phyloP scores from a whole-genome alignment of 75 land plant genomes.

The Ceratopteris richardii region DNA sequence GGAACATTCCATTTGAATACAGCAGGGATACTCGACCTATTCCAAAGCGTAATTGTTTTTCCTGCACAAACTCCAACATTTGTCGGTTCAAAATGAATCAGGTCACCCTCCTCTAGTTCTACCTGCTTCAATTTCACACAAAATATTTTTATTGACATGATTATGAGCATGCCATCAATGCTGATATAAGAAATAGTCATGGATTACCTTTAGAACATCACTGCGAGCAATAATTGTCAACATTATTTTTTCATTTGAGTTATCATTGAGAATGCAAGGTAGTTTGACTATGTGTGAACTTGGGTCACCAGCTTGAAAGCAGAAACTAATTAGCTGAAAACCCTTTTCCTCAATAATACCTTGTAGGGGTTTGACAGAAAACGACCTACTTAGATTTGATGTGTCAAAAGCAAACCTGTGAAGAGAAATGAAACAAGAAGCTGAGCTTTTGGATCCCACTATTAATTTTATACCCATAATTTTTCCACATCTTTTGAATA shows the following conservation, averaged over 20 bases:
- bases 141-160: not conserved
- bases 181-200: too few relatives aligned
- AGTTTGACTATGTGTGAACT: slow-evolving; percentile 11
- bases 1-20: slow-evolving; percentile 22
- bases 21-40: slow-evolving; percentile 17
- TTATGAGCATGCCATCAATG: too few relatives aligned
- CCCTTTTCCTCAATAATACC: slow-evolving; percentile 23
- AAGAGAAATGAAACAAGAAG: not conserved
- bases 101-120: slow-evolving; percentile 13
- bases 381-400: slow-evolving; percentile 14
- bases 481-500: too few relatives aligned
- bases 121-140: slow-evolving; percentile 14
- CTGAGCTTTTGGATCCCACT: too few relatives aligned
- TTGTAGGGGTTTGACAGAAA: slow-evolving; percentile 22
- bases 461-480: too few relatives aligned
- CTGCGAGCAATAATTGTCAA: slow-evolving; percentile 23
- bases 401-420: slow-evolving; percentile 20
- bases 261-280: slow-evolving; percentile 20
- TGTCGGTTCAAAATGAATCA: slow-evolving; percentile 26
- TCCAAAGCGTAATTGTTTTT: slow-evolving; percentile 6
- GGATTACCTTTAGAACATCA: slow-evolving; percentile 23
- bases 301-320: slow-evolving; percentile 23
- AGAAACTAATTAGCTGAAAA: slow-evolving; percentile 23
- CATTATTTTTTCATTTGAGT: slow-evolving; percentile 6
- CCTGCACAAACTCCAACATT: slow-evolving; percentile 20